These are phyloP conservation scores for Pleurotus pulmonarius DNA, from an alignment of 768 basidiomycete genomes.

Conservation along the genomic window DNA sequence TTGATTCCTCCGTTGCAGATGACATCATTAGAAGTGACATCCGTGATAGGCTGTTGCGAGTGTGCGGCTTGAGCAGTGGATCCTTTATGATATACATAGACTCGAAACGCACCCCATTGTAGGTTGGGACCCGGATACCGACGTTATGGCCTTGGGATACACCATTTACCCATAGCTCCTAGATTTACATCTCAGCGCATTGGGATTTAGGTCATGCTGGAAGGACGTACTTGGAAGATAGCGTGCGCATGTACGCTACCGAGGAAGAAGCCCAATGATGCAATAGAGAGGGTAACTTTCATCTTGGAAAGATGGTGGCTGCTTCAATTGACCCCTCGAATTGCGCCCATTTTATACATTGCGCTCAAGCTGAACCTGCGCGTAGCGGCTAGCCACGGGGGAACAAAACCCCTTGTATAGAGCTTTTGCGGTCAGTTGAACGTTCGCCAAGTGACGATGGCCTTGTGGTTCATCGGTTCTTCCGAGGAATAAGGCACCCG, in stretches of 20 bases:
- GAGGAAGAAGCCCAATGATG: conserved; percentile 25
- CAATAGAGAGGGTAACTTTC: conserved; percentile 19
- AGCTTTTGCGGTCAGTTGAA: neutral
- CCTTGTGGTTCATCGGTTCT: neutral
- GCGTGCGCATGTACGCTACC: conserved; percentile 40
- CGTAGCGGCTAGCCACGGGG: neutral
- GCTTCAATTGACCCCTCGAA: neutral
- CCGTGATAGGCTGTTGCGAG: conserved; percentile 51
- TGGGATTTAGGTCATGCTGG: neutral
- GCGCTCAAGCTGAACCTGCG: neutral
- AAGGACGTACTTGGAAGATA: conserved; percentile 42
- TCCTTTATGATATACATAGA: no score
- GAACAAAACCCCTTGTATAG: neutral
- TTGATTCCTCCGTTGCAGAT: conserved; percentile 63
- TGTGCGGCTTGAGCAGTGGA: no score
- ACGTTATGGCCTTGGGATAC: conserved; percentile 37
- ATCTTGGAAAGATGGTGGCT: conserved; percentile 12
- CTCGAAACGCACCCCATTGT: conserved; percentile 34
- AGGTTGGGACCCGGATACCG: conserved; percentile 40
- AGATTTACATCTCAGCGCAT: neutral
- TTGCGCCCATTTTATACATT: neutral
- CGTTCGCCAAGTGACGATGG: neutral
- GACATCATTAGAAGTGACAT: conserved; percentile 50
- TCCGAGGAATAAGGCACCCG: neutral
- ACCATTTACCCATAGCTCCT: conserved; percentile 52